Evolutionary conservation across 1,284 basidiomycete species (phyloP), one percentile per base, ranked within the genome.

Genomic region (Cutaneotrichosporon cyanovorans): DNA sequence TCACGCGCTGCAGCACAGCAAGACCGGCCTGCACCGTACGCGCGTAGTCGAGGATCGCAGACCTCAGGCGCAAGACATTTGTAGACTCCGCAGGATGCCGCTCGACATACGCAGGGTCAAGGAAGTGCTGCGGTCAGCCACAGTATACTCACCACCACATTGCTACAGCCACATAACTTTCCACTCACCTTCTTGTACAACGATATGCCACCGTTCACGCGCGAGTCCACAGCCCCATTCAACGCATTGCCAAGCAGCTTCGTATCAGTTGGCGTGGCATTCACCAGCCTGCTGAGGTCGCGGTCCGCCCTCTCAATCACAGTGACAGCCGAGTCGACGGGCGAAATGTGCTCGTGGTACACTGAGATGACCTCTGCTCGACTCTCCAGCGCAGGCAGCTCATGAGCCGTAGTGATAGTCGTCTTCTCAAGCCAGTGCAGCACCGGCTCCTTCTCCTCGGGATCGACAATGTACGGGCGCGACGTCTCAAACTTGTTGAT

Each of bases 351-450:
- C 40, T 82, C 75, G 31, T 85, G 74, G 36, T 83, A 77, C 31
- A 83, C 74, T 32, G 80, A 81, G n/a, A 90, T 75, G 23, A 97
- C 81, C 63, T 96, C 90, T 5, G 89, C 91, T 15, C 93, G 80
- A 35, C 87, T 82, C 31, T 97, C 77, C 4, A 97, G 85, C 0
- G 89, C 91, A 0, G 93, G 93, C 71, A 98, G 89, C 0, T 81
- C 78, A 58, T 93, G 88, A 66, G 92, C 56, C 2, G 87, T 89
- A 0, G 81, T 87, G 60, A 84, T 80, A 53, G 81, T 83, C 0
- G 83, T 86, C 75, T 92, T 96, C 66, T 95, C 89, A 1, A 84
- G 74, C 90, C 90, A 96, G 1, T 78, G 71, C 66, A 90, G 83
- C 4, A 66, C 59, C 6, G 55, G 44, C 25, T 64, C 59, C n/a